These are phyloP conservation scores for Saturnispora sanitii DNA, from an alignment of 805 yeast species.

Conservation along the genomic window DNA sequence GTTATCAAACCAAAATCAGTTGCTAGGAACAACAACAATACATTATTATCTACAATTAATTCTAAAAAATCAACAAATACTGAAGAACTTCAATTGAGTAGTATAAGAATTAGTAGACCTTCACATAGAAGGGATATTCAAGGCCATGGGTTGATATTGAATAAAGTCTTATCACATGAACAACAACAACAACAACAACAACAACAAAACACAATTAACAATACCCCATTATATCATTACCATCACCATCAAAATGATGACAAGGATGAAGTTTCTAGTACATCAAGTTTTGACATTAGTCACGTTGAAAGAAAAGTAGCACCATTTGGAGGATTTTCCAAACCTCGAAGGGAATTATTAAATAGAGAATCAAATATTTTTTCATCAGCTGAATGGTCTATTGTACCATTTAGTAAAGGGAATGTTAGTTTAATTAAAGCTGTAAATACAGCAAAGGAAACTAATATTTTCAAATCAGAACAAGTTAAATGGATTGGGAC, in stretches of 20 bases:
- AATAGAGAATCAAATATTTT: slow-evolving; percentile 35
- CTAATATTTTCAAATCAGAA: slow-evolving; percentile 20
- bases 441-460: slow-evolving; percentile 46
- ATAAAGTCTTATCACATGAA: background rate
- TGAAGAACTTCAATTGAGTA: slow-evolving; percentile 13
- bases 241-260: background rate
- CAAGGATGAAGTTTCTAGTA: background rate
- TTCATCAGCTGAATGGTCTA: slow-evolving; percentile 60
- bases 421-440: slow-evolving; percentile 89
- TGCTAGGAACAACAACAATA: slow-evolving; percentile 12
- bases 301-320: slow-evolving; percentile 30
- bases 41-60: slow-evolving; percentile 7
- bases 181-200: background rate
- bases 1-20: slow-evolving; percentile 22
- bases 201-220: too few species aligned
- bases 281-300: background rate
- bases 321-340: slow-evolving; percentile 70
- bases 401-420: slow-evolving; percentile 62
- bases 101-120: slow-evolving; percentile 14
- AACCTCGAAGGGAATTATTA: slow-evolving; percentile 37
- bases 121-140: slow-evolving; percentile 7
- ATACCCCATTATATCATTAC: background rate
- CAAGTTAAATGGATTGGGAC: slow-evolving; percentile 79
- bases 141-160: slow-evolving; percentile 5
- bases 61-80: slow-evolving; percentile 5